Evolutionary conservation across 2,329 filamentous ascomycete genomes (phyloP), one percentile per base, ranked within the genome.

Genomic region (Penicillium sp.): DNA sequence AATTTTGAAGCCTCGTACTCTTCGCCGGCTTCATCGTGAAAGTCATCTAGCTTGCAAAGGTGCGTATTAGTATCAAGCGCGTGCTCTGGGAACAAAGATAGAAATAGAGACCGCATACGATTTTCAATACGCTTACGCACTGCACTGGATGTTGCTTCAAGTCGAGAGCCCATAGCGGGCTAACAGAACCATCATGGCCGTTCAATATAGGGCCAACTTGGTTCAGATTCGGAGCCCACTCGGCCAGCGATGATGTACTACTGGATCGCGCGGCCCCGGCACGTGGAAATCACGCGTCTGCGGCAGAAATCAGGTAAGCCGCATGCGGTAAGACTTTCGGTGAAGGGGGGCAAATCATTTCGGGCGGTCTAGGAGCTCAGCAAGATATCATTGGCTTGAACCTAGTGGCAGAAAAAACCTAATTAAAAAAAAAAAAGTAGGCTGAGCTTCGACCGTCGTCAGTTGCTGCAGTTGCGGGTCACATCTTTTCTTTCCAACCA

Each of bases 1-100:
- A 97, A 98, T 45, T 80, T 81, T 53, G 90, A 96, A 2, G 77
- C 81, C 49, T 85, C 83, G 67, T 98, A 98, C 67, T 98, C 94
- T 49, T 97, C 91, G 48, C 93, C 91, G 25, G 80, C 79, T 65
- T 96, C 90, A 53, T 86, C 78, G 2, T 84, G 76, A 66, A 96
- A 97, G 2, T 76, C 79, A 69, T 95, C 73, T 75, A 57, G 29
- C 29, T 32, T 36, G 47, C 12, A 9, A 18, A 42, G 25, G n/a
- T 5, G 45, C 29, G 43, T 26, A 48, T 59, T 49, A 56, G 49
- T 49, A 33, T 35, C 32, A 29, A 39, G 46, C 44, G 38, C 41
- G 27, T 12, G 26, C 5, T n/a, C 12, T 34, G 12, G 3, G 8
- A 36, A n/a, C 7, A 12, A 25, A 40, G 40, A 46, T 12, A 39